Evolutionary conservation across 805 yeast species (phyloP).

Genomic region (Starmerella tilneyi): DNA sequence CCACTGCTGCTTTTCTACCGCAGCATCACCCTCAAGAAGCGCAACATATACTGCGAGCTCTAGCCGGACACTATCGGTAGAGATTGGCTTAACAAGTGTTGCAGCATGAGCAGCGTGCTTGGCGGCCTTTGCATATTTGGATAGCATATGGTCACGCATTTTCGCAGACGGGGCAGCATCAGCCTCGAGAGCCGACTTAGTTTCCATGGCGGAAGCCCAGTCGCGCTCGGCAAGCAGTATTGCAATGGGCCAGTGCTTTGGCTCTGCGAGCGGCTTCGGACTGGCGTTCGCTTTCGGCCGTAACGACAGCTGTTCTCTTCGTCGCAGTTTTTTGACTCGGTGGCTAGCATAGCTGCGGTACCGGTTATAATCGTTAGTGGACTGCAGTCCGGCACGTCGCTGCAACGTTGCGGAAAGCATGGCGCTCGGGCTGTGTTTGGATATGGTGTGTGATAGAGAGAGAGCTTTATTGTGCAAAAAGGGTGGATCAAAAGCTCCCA

Average conservation of each 20-base stretch:
- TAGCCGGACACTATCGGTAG: conserved; percentile 19
- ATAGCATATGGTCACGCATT: conserved; percentile 40
- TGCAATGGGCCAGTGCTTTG: conserved; percentile 47
- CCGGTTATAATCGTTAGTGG: conserved; percentile 57
- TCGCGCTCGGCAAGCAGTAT: conserved; percentile 63
- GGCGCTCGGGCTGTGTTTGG: too few species aligned
- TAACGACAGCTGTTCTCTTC: conserved; percentile 49
- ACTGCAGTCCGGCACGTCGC: conserved; percentile 36
- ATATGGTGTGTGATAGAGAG: too few species aligned
- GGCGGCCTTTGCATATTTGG: conserved; percentile 60
- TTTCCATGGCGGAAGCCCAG: conserved; percentile 55
- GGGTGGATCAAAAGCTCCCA: too few species aligned
- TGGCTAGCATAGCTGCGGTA: conserved; percentile 56
- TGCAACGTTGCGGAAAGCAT: conserved; percentile 20
- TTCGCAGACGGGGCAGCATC: conserved; percentile 35
- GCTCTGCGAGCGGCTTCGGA: conserved; percentile 36
- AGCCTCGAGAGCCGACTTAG: conserved; percentile 45
- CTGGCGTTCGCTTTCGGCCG: conserved; percentile 47
- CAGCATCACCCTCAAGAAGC: conserved; percentile 44
- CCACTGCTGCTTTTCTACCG: conserved; percentile 50
- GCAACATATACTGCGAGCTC: conserved; percentile 31
- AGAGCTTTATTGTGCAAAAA: too few species aligned
- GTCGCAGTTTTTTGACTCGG: conserved; percentile 54
- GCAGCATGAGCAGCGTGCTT: conserved; percentile 37
- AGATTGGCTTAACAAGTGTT: conserved; percentile 11